Percentiles rank a stretch among this genome's conserved stretches.
phyloP scores from a whole-genome alignment of 2,329 filamentous ascomycete species.

The Dendryphion nanum region DNA sequence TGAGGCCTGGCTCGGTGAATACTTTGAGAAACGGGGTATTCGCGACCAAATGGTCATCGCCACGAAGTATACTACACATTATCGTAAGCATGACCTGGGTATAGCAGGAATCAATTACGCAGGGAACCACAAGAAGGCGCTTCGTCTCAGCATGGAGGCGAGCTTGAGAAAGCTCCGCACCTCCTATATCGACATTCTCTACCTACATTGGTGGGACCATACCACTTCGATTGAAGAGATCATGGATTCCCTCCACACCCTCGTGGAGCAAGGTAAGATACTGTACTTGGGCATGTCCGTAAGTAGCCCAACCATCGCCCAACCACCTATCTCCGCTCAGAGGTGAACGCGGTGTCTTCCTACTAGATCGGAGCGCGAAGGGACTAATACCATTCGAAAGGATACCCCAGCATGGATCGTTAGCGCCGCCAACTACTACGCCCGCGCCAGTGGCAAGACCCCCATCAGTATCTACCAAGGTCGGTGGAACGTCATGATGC shows the following conservation, averaged over 20 bases:
- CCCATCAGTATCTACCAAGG: slow-evolving; percentile 58
- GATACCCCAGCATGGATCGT: slow-evolving; percentile 36
- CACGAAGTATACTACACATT: slow-evolving; percentile 28
- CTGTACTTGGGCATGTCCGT: slow-evolving; percentile 10
- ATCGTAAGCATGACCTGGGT: slow-evolving; percentile 8
- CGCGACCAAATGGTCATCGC: slow-evolving; percentile 44
- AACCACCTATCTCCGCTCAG: slow-evolving; percentile 3
- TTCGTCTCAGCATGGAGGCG: slow-evolving; percentile 1
- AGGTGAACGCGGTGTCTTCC: slow-evolving; percentile 5
- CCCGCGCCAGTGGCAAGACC: slow-evolving; percentile 3
- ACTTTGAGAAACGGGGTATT: slow-evolving; percentile 39
- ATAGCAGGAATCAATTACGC: slow-evolving; percentile 2
- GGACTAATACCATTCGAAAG: slow-evolving; percentile 1
- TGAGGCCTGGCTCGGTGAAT: slow-evolving; percentile 46
- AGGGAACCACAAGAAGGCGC: slow-evolving; percentile 5
- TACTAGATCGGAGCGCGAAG: slow-evolving; percentile 4
- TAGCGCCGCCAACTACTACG: slow-evolving; percentile 4
- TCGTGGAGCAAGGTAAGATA: slow-evolving; percentile 3
- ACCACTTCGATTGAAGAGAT: slow-evolving; percentile 4
- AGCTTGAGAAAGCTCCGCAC: slow-evolving; percentile 4
- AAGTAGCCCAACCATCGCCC: not conserved
- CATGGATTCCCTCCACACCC: slow-evolving; percentile 4
- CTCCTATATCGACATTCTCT: slow-evolving; percentile 3
- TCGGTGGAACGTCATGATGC: slow-evolving; percentile 54
- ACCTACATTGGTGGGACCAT: slow-evolving; percentile 4